Evolutionary conservation across 2,329 filamentous ascomycete genomes (phyloP).

Genomic region (Venturia nashicola): DNA sequence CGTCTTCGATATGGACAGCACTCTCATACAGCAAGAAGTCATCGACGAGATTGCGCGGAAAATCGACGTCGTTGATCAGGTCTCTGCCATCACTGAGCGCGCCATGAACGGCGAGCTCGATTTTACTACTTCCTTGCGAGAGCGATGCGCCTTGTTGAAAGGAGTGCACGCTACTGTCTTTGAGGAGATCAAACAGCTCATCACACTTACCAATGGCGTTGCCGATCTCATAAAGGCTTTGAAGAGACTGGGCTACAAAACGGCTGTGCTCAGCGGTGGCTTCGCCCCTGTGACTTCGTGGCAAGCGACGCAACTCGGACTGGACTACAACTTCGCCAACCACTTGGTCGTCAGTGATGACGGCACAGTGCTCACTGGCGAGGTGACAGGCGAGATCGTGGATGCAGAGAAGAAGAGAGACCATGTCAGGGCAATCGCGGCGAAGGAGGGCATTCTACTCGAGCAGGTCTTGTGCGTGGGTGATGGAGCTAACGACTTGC

Average conservation of each 20-base stretch:
- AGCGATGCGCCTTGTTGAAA: slow-evolving; percentile 67
- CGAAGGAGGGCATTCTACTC: slow-evolving; percentile 51
- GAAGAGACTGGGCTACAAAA: slow-evolving; percentile 69
- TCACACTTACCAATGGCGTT: slow-evolving; percentile 75
- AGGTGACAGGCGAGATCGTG: slow-evolving; percentile 60
- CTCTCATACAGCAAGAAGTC: slow-evolving; percentile 91
- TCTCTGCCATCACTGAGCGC: slow-evolving; percentile 78
- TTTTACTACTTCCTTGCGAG: slow-evolving; percentile 72
- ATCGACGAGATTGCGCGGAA: slow-evolving; percentile 88
- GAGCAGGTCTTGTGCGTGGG: slow-evolving; percentile 63
- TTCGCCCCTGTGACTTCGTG: slow-evolving; percentile 83
- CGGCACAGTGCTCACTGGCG: slow-evolving; percentile 50
- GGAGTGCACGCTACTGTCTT: slow-evolving; percentile 72
- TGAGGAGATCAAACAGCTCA: slow-evolving; percentile 57
- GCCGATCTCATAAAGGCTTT: slow-evolving; percentile 60
- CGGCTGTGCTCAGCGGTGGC: slow-evolving; percentile 82
- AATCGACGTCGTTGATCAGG: slow-evolving; percentile 68
- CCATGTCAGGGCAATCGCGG: slow-evolving; percentile 58
- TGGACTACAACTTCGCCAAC: slow-evolving; percentile 85
- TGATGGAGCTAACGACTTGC: slow-evolving; percentile 71
- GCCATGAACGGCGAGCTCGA: slow-evolving; percentile 96
- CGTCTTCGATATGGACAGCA: slow-evolving; percentile 98
- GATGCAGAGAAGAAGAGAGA: slow-evolving; percentile 64
- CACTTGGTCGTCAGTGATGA: slow-evolving; percentile 54
- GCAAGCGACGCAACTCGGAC: slow-evolving; percentile 66